Evolutionary conservation across 805 yeast species (phyloP), one percentile per base, ranked within the genome.

Genomic region (Saturnispora besseyi): DNA sequence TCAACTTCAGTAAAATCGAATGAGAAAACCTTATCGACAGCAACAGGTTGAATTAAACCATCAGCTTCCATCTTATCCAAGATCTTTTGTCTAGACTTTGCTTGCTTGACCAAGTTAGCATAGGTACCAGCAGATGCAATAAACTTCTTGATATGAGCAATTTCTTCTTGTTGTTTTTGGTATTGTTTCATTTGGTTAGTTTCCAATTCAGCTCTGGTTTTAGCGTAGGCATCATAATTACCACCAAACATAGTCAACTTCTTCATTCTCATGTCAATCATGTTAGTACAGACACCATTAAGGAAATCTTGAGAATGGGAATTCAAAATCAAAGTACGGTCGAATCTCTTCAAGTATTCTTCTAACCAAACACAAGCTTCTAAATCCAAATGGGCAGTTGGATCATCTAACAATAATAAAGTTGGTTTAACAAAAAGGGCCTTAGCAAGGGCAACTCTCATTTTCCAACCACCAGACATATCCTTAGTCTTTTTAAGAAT

Each of bases 391-490:
- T 93, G 99, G 49, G 99, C 99, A 58, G 99, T 93, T 62, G 99
- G 99, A 71, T 93, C 99, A 75, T 93, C 99, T 68, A 93, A 81
- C 61, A 93, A 74, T 64, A 93, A 76, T 60, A 93, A 73, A 46
- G 98, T 90, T 65, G 99, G 99, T 76, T 93, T 91, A 59, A 93
- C 98, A 76, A 93, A 93, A 61, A 93, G 77, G 30, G 99, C 99
- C 73, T 93, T 93, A 53, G 96, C 96, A 55, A 93, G 77, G 42
- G 99, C 98, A 55, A 93, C 99, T 75, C 99, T 88, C 99, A 93
- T 93, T 77, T 89, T 89, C 99, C 99, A 93, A 68, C 99, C 99
- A 80, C 99, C 99, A 65, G 97, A 88, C 99, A 93, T 93, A 66
- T 93, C 98, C 72, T 88, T 90, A 63, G 99, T 93, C 73, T 83